A percentile compares a stretch with the other conserved stretches of the same genome.
phyloP scores from a whole-genome alignment of 2,329 filamentous ascomycete species.

The Cytospora mali region DNA sequence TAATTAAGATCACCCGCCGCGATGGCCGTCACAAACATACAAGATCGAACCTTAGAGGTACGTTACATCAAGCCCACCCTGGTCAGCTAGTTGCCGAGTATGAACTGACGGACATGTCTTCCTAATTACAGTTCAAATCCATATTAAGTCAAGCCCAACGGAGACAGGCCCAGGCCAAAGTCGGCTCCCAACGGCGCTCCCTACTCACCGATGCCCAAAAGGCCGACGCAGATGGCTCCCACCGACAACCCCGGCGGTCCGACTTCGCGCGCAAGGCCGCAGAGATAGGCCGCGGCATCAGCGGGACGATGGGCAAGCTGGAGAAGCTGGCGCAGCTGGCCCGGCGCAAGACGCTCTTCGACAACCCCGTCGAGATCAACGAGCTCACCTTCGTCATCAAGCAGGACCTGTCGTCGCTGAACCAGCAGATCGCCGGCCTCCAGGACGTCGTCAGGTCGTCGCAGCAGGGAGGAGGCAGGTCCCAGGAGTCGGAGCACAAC shows the following conservation, averaged over 20 bases:
- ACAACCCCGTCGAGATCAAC: slow-evolving; percentile 96
- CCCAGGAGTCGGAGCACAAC: slow-evolving; percentile 94
- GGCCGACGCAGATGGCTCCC: slow-evolving; percentile 58
- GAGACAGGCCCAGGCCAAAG: slow-evolving; percentile 74
- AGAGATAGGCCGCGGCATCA: slow-evolving; percentile 89
- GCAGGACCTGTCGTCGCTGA: slow-evolving; percentile 83
- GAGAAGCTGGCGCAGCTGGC: slow-evolving; percentile 92
- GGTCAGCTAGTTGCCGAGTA: not conserved
- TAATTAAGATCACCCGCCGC: slow-evolving; percentile 28
- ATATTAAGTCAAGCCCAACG: slow-evolving; percentile 86
- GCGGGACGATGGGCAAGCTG: slow-evolving; percentile 89
- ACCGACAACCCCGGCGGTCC: slow-evolving; percentile 63
- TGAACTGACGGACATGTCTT: not conserved
- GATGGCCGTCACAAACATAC: slow-evolving; percentile 76
- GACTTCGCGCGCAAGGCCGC: slow-evolving; percentile 93
- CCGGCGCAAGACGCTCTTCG: slow-evolving; percentile 95
- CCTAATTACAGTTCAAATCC: slow-evolving; percentile 67
- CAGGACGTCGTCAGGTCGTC: slow-evolving; percentile 67
- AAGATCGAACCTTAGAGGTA: slow-evolving; percentile 86
- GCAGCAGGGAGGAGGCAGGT: slow-evolving; percentile 69
- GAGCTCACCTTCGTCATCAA: slow-evolving; percentile 98
- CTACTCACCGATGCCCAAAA: slow-evolving; percentile 76
- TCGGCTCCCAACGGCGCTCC: slow-evolving; percentile 77
- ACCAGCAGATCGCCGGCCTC: slow-evolving; percentile 84
- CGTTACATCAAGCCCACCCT: not conserved